These are phyloP conservation scores for Alternaria novae-zelandiae DNA, from an alignment of 2,329 filamentous ascomycete genomes.

Conservation along the genomic window DNA sequence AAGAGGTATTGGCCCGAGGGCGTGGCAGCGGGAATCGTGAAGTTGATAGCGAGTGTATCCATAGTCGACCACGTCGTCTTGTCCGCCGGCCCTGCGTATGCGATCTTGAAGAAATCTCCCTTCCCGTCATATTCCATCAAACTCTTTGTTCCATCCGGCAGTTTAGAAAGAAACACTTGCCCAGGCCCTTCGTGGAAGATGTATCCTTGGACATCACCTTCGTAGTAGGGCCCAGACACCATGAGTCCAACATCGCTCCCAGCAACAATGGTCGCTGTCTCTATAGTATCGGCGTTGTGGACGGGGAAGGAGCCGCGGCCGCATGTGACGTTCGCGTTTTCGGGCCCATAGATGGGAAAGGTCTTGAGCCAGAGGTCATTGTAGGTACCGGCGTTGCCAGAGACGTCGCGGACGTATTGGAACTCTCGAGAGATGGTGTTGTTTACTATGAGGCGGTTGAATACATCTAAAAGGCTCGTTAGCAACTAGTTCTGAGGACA, in stretches of 20 bases:
- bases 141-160: not conserved
- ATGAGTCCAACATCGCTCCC: conserved; percentile 20
- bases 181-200: conserved; percentile 13
- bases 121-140: not conserved
- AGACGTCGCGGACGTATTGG: conserved; percentile 28
- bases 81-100: not conserved
- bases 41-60: not conserved
- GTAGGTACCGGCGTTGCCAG: conserved; percentile 1
- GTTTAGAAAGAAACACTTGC: not conserved
- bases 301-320: conserved; percentile 16
- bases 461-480: conserved; percentile 11
- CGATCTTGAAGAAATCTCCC: not conserved
- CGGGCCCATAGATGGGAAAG: conserved; percentile 17
- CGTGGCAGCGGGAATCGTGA: not conserved
- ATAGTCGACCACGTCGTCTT: not conserved
- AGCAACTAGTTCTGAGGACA: not conserved
- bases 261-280: conserved; percentile 20
- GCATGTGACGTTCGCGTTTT: conserved; percentile 14
- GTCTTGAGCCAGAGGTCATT: conserved; percentile 12
- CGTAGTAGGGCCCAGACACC: conserved; percentile 11
- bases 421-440: conserved; percentile 23
- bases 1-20: not conserved
- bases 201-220: conserved; percentile 12
- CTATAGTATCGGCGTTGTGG: conserved; percentile 10
- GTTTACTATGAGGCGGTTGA: conserved; percentile 25